phyloP scores from a whole-genome alignment of 768 basidiomycete species.

The Termitomyces sp. region DNA sequence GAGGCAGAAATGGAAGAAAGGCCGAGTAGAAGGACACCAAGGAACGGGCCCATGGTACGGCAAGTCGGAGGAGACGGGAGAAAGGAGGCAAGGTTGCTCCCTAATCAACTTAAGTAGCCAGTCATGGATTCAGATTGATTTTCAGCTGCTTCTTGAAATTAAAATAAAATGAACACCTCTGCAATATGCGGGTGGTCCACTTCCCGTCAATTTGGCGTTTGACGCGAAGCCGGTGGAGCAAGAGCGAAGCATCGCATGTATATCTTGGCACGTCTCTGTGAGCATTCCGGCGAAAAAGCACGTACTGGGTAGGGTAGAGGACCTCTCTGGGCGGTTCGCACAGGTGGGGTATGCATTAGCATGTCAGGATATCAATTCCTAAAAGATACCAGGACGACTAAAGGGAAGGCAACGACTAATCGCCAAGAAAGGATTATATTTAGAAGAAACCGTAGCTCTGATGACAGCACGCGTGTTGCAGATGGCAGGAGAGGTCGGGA shows the following conservation, averaged over 20 bases:
- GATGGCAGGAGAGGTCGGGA: neutral
- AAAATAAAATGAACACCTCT: slow-evolving; percentile 12
- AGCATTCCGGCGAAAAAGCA: neutral
- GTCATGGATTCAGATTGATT: slow-evolving; percentile 13
- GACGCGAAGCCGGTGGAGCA: neutral
- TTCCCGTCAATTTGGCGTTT: neutral
- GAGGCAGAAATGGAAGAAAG: slow-evolving; percentile 27
- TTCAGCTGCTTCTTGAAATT: slow-evolving; percentile 17
- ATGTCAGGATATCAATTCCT: neutral
- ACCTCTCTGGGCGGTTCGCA: neutral
- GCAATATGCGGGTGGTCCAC: slow-evolving; percentile 2
- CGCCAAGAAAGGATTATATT: neutral
- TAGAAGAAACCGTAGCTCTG: neutral
- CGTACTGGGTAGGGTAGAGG: too few relatives aligned
- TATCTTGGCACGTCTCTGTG: neutral
- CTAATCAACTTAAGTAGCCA: neutral
- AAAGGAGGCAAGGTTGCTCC: neutral
- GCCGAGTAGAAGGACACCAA: slow-evolving; percentile 17
- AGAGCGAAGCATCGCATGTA: neutral
- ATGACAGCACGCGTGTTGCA: neutral
- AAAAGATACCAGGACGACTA: neutral
- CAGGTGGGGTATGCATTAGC: neutral
- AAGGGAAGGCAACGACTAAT: neutral
- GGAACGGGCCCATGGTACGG: slow-evolving; percentile 11
- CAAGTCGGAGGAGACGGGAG: neutral